Evolutionary conservation across 2,329 filamentous ascomycete genomes (phyloP).

Genomic region (Venturia asperata): DNA sequence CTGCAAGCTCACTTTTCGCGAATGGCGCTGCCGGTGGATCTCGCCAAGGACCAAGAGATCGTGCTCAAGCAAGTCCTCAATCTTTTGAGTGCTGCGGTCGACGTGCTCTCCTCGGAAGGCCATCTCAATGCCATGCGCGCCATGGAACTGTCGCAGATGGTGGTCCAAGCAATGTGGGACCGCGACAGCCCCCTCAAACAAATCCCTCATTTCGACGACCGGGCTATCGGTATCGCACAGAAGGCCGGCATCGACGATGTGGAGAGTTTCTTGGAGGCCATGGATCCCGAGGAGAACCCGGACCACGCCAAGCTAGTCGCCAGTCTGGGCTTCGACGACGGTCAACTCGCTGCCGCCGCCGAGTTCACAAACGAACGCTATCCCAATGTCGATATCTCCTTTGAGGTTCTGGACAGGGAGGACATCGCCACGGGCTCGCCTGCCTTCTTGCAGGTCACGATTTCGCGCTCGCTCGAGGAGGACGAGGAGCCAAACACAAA

Average conservation of each 20-base stretch:
- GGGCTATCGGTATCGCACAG: constrained; percentile 75
- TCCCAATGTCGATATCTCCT: constrained; percentile 86
- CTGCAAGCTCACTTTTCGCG: constrained; percentile 95
- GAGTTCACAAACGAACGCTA: constrained; percentile 95
- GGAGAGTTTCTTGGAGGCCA: constrained; percentile 97
- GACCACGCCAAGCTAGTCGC: constrained; percentile 72
- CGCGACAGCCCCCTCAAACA: constrained; percentile 94
- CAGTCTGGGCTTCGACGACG: constrained; percentile 69
- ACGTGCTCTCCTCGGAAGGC: constrained; percentile 91
- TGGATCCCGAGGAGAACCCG: constrained; percentile 90
- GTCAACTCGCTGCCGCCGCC: constrained; percentile 80
- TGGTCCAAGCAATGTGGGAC: constrained; percentile 98
- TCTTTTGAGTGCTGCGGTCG: constrained; percentile 83
- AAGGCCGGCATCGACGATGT: constrained; percentile 83
- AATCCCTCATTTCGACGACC: constrained; percentile 85
- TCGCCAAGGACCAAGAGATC: constrained; percentile 90
- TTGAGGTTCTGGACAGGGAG: constrained; percentile 75
- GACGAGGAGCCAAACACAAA: constrained; percentile 69
- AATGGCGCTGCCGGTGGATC: constrained; percentile 91
- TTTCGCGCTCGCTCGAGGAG: constrained; percentile 73
- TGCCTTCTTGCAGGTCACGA: constrained; percentile 73
- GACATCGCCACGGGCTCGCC: constrained; percentile 73
- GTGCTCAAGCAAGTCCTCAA: constrained; percentile 79
- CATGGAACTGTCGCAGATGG: constrained; percentile 99
- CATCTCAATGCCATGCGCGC: constrained; percentile 96